Conservation (phyloP, 2,329 filamentous ascomycete species). For the Hymenoscyphus fructigenus region DNA sequence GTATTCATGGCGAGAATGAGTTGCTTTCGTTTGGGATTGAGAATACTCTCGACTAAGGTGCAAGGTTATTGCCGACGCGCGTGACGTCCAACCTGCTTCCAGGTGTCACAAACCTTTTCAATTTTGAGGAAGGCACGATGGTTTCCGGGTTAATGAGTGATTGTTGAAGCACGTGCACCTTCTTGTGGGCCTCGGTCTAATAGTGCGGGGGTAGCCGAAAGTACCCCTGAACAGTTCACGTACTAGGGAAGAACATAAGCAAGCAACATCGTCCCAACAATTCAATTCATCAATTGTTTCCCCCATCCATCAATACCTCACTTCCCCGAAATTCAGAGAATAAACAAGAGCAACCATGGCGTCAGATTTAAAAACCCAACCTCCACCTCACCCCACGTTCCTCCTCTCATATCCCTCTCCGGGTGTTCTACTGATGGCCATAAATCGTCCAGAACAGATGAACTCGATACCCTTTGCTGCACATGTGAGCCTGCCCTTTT, state of each 20-base stretch:
- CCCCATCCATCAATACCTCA: neutral
- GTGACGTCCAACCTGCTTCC: too few species aligned
- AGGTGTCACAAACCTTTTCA: too few species aligned
- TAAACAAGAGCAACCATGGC: slow-evolving; percentile 5
- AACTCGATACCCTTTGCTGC: slow-evolving; percentile 46
- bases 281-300: neutral
- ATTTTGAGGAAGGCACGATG: too few species aligned
- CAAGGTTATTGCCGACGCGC: too few species aligned
- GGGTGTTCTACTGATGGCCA: slow-evolving; percentile 51
- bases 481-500: slow-evolving; percentile 30
- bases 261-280: neutral
- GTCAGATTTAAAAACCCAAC: slow-evolving; percentile 15
- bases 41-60: too few species aligned
- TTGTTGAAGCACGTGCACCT: neutral
- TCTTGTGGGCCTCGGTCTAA: neutral
- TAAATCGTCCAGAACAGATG: slow-evolving; percentile 49
- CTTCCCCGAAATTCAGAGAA: neutral
- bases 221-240: neutral
- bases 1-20: neutral
- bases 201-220: neutral
- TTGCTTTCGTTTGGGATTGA: neutral
- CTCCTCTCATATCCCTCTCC: slow-evolving; percentile 46
- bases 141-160: too few species aligned
- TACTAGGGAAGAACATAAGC: neutral
- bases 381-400: slow-evolving; percentile 25